These are phyloP conservation scores for Pleurotus citrinopileatus DNA, from an alignment of 768 basidiomycete species.

Conservation along the genomic window DNA sequence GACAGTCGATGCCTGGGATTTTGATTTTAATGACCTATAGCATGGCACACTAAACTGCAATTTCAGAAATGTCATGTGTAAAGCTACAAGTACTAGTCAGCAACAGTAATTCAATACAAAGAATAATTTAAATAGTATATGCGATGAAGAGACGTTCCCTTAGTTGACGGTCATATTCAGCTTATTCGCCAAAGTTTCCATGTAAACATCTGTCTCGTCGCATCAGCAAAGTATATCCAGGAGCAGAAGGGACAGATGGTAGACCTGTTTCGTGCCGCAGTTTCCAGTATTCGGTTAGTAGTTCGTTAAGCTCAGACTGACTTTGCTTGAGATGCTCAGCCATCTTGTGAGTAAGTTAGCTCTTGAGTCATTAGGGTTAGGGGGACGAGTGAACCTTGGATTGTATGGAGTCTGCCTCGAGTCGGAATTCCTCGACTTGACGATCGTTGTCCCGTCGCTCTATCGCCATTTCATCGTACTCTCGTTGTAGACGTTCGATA, in stretches of 20 bases:
- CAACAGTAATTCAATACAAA: too few species aligned
- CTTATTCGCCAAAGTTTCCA: conserved; percentile 84
- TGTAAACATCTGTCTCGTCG: conserved; percentile 67
- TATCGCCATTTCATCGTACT: conserved; percentile 76
- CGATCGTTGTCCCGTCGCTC: conserved; percentile 79
- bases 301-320: conserved; percentile 75
- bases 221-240: conserved; percentile 2
- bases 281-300: conserved; percentile 82
- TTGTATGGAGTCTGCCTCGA: conserved; percentile 67
- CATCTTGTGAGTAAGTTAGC: conserved; percentile 44
- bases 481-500: conserved; percentile 71
- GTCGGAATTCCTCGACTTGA: conserved; percentile 72
- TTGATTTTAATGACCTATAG: too few species aligned
- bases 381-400: conserved; percentile 45
- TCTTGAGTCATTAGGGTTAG: neutral
- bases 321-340: conserved; percentile 70
- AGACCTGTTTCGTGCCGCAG: conserved; percentile 74
- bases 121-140: conserved; percentile 14
- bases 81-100: neutral
- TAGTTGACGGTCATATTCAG: conserved; percentile 53
- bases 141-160: conserved; percentile 14
- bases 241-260: conserved; percentile 13
- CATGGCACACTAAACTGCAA: too few species aligned
- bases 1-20: neutral
- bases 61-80: too few species aligned